Base-by-base conservation (phyloP, 2,329 filamentous ascomycete genomes). In the Macrophomina phaseolina region DNA sequence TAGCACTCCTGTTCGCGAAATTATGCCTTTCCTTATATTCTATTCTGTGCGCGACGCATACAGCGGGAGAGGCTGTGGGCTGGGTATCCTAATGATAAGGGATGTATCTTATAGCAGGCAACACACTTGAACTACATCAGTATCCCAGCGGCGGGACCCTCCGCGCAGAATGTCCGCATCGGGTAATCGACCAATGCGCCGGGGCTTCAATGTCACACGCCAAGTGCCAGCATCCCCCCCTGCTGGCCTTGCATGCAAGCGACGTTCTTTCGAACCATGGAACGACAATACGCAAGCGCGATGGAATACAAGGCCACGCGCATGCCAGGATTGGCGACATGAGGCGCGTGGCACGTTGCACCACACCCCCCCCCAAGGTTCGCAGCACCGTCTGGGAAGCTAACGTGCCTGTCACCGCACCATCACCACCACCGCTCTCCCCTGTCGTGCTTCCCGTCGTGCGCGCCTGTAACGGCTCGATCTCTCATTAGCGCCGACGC, bases 231-330 rank as follows among this genome's bases (percentile, higher is more conserved):
- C 18, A 18, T 18, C 18, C 23, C 9, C 52, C 52, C 52, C 53
- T 60, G 55, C 55, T 8, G 38, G 53, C 53, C n/a, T 11, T 28
- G 56, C 56, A 58, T 55, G 49, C 16, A 34, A 34, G 49, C 53
- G 36, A 23, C 42, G 5, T 45, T n/a, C 11, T 45, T 23, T 45
- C 48, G 49, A 52, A 34, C 36, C 53, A 42, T 8, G 36, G 28
- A 48, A 61, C 56, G 18, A 18, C 42, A 11, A 36, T 32, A 30
- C 56, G 40, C 23, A n/a, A 9, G 34, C 34, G 30, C 30, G 34
- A 8, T 18, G 30, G 12, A 4, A 28, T 30, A 34, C 49, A 34
- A 34, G 28, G 7, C 28, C 49, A 34, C 49, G 49, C 28, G 49
- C 28, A 4, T 28, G 30, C 49, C 49, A 36, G 6, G 49, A 9